Base-by-base conservation (phyloP, 2,329 filamentous ascomycete species). In the Leptographium galeiforme region DNA sequence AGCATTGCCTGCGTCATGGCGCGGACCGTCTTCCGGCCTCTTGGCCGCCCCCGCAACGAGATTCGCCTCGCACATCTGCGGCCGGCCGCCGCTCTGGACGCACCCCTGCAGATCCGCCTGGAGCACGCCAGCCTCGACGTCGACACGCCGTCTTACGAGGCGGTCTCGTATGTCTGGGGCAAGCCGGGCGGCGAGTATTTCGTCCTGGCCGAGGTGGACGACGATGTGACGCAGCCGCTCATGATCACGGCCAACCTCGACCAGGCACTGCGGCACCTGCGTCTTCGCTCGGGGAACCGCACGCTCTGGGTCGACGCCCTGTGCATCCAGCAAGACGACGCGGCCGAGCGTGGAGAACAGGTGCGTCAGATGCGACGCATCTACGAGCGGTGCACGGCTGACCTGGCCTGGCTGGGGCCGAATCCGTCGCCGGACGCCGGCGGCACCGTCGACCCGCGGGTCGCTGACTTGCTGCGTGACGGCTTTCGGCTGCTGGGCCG, bases 221-320 rank as follows among this genome's bases (percentile, higher is more conserved):
- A 48, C 2, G 53, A 25, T 25, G 25, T 25, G 25, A 25, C 25
- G 25, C 33, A 33, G 10, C n/a, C 49, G 2, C 40, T 56, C 39
- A 51, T 32, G 13, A 48, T 53, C 7, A 54, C 54, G 47, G 40
- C 52, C 13, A 55, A 56, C 47, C 54, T 57, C 49, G 52, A 54
- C 47, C 32, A 41, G 33, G 56, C 54, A 11, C 52, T 57, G 41
- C 50, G 56, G 7, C 47, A 56, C 12, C 54, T 57, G 19, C 56
- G 54, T 4, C 47, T 18, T 40, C 46, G 32, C 19, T 18, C 34
- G 4, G 34, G 7, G 13, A 14, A 41, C 40, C 50, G 52, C 19
- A 34, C 53, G 25, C 52, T 59, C 39, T 59, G 58, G 58, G 53
- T 59, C 44, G 58, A 59, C 30, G 54, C 57, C n/a, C 53, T 59